Base-by-base conservation (phyloP, 352 stramenopile species). In the Pythium monospermum region DNA sequence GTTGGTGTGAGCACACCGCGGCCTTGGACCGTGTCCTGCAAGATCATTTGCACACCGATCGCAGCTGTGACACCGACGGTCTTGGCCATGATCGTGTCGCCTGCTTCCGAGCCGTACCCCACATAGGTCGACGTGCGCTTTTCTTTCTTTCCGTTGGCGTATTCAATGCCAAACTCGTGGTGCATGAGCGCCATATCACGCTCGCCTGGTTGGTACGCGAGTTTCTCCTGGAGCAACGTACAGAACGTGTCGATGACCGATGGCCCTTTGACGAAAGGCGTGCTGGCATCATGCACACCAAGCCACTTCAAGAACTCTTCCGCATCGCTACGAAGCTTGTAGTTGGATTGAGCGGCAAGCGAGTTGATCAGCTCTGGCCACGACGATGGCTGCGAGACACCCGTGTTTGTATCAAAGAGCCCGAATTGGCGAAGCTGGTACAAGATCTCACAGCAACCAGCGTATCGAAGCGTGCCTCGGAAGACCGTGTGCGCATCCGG, bases 121-220 rank as follows among this genome's bases (percentile, higher is more conserved):
- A 97, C 79, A 26, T 97, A 89, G 11, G 82, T 96, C 1, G 87
- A 97, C 8, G 79, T 90, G 30, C 95, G 85, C 54, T 71, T 83
- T 69, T 98, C 88, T 51, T 84, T 83, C 49, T 80, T 84, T 33
- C 78, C 83, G 44, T 94, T 79, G 32, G 72, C 59, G 46, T 85
- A 89, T 39, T 89, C 71, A 22, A 93, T 69, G 12, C 81, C 82
- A 32, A 96, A 94, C 33, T 90, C 83, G 77, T 97, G 87, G 57
- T 95, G 85, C 87, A 97, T 96, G 61, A 96, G 83, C 30, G 94
- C 89, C 91, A 98, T 97, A 51, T 98, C 94, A n/a, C 87, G 84
- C 67, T 98, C 94, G 38, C 76, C 74, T 10, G 84, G 80, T 48
- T 85, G 69, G 66, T 96, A 97, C 18, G 79, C 71, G 8, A 98